These are phyloP conservation scores for Pouteria campechiana DNA, from an alignment of 179 eudicot species.

Conservation along the genomic window DNA sequence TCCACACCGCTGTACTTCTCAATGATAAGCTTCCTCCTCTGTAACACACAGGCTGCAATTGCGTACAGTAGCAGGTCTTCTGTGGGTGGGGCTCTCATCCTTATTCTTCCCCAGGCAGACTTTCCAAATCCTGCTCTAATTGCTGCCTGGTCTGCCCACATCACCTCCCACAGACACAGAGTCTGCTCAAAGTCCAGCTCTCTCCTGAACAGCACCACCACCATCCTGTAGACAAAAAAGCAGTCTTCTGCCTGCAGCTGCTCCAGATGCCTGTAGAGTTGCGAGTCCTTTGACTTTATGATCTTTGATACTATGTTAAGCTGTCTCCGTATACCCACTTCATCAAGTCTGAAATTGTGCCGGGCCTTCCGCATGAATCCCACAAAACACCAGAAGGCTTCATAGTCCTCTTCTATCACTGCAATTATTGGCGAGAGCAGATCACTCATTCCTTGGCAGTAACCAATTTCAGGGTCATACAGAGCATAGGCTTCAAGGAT, in stretches of 20 bases:
- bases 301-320: conserved; percentile 66
- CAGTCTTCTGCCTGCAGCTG: conserved; percentile 87
- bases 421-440: conserved; percentile 79
- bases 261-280: conserved; percentile 75
- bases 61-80: conserved; percentile 78
- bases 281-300: conserved; percentile 70
- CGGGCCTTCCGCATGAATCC: conserved; percentile 95
- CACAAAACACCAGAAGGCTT: conserved; percentile 94
- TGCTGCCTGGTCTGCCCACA: conserved; percentile 97
- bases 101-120: conserved; percentile 74
- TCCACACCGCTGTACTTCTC: conserved; percentile 88
- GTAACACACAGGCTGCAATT: conserved; percentile 83
- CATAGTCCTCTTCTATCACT: conserved; percentile 70
- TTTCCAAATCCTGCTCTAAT: conserved; percentile 73
- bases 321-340: conserved; percentile 74
- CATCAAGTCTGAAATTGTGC: conserved; percentile 86
- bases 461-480: conserved; percentile 80
- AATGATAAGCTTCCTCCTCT: conserved; percentile 81
- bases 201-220: conserved; percentile 80
- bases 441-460: conserved; percentile 96
- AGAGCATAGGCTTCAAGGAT: conserved; percentile 90
- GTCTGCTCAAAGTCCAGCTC: conserved; percentile 80
- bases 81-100: conserved; percentile 86
- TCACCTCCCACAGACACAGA: conserved; percentile 90
- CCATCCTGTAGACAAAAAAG: conserved; percentile 90